A percentile compares a stretch with the other conserved stretches of the same genome.
phyloP scores from a whole-genome alignment of 2,329 filamentous ascomycete genomes.

The Botrytis fabae region DNA sequence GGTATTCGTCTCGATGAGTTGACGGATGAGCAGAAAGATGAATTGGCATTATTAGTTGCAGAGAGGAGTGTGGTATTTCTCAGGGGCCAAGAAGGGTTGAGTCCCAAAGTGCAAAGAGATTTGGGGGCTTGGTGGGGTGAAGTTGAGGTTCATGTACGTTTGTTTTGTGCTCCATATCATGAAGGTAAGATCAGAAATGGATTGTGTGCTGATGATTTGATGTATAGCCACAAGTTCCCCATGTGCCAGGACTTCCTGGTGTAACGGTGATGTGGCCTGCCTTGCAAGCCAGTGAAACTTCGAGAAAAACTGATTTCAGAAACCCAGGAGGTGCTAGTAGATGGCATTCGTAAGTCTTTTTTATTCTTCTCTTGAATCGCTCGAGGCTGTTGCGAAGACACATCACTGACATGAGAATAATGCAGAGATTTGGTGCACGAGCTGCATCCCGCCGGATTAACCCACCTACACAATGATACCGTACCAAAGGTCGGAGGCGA shows the following conservation, averaged over 20 bases:
- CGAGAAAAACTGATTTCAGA: conserved; percentile 58
- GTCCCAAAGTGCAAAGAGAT: conserved; percentile 62
- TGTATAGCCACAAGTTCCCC: conserved; percentile 64
- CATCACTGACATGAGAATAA: neutral
- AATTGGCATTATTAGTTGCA: conserved; percentile 46
- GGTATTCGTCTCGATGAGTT: conserved; percentile 45
- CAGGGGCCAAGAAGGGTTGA: conserved; percentile 46
- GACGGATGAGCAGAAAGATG: conserved; percentile 45
- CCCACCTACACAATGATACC: conserved; percentile 69
- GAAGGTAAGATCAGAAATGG: neutral
- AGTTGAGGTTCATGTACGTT: conserved; percentile 65
- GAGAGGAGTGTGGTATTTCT: conserved; percentile 46
- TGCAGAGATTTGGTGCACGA: conserved; percentile 65
- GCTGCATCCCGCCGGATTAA: conserved; percentile 67
- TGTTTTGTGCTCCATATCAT: neutral
- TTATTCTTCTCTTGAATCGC: neutral
- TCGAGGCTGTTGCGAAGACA: neutral
- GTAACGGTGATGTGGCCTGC: conserved; percentile 71
- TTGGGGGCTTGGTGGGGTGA: conserved; percentile 65
- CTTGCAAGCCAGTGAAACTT: conserved; percentile 59
- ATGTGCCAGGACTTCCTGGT: conserved; percentile 66
- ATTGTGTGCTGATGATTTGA: conserved; percentile 18
- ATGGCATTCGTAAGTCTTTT: conserved; percentile 57
- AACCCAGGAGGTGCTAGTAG: conserved; percentile 65
- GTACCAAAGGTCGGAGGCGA: conserved; percentile 61